Conservation (phyloP, 371 early-diverging fungal species). For the Mortierella sp. region DNA sequence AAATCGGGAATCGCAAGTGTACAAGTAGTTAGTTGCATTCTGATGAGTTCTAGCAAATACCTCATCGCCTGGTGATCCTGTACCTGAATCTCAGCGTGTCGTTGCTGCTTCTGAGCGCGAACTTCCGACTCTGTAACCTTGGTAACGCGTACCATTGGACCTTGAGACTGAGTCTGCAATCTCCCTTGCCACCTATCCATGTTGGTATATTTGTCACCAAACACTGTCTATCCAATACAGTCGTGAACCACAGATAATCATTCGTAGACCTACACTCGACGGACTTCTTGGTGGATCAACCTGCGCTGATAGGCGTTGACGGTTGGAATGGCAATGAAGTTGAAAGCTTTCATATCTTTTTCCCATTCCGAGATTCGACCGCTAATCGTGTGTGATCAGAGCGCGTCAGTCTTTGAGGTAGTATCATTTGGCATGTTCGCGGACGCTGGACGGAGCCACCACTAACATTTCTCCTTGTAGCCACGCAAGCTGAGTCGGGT, state of each 20-base stretch:
- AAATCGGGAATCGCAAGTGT: too few species aligned
- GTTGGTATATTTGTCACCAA: background rate
- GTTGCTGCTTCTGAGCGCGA: conserved; percentile 13
- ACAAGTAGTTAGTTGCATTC: too few species aligned
- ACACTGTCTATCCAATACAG: background rate
- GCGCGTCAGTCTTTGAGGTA: background rate
- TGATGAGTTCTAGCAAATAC: too few species aligned
- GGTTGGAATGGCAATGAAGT: conserved; percentile 61
- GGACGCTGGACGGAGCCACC: background rate
- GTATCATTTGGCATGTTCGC: background rate
- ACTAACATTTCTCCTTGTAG: conserved; percentile 59
- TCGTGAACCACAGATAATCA: background rate
- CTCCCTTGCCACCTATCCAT: conserved; percentile 27
- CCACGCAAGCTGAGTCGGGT: conserved; percentile 68
- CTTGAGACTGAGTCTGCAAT: conserved; percentile 18
- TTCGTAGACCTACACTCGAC: conserved; percentile 57
- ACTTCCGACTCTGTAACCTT: conserved; percentile 18
- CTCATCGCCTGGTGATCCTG: background rate
- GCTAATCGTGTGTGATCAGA: conserved; percentile 22
- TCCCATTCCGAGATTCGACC: conserved; percentile 62
- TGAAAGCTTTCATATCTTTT: conserved; percentile 38
- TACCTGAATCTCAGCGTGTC: conserved; percentile 61
- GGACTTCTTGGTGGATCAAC: conserved; percentile 76
- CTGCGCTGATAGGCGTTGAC: conserved; percentile 69
- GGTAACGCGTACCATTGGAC: conserved; percentile 13